These are phyloP conservation scores for Ciborinia camelliae DNA, from an alignment of 2,329 filamentous ascomycete genomes.

Conservation along the genomic window DNA sequence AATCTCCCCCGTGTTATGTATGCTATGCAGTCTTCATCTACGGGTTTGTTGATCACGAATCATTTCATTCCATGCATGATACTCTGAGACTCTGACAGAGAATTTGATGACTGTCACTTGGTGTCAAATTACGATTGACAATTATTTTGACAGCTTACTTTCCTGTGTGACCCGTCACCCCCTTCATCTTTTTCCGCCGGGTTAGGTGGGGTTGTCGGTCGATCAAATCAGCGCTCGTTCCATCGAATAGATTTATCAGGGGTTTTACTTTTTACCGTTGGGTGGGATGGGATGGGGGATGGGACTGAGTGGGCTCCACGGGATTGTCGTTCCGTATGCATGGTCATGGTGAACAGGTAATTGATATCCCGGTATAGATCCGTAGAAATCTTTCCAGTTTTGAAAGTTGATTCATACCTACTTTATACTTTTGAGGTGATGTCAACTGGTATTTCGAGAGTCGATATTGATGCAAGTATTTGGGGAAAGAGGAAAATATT, in stretches of 20 bases:
- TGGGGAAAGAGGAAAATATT: neutral
- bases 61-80: neutral
- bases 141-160: neutral
- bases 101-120: neutral
- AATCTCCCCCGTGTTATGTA: neutral
- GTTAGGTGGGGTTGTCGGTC: neutral
- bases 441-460: neutral
- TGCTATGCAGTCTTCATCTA: too few species aligned
- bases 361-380: neutral
- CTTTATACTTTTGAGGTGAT: slow-evolving; percentile 7
- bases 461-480: neutral
- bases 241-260: neutral
- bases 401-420: neutral
- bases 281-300: neutral
- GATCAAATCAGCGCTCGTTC: slow-evolving; percentile 15
- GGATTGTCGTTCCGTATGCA: neutral
- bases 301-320: neutral
- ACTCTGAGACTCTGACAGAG: too few species aligned
- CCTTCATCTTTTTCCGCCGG: neutral
- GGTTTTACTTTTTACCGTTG: slow-evolving; percentile 8
- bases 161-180: neutral
- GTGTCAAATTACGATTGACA: slow-evolving; percentile 6
- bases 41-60: neutral
- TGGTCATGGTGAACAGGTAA: neutral
- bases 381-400: neutral